Conservation (phyloP, 148 eudicot species). For the Vaccinium vitisidaea region DNA sequence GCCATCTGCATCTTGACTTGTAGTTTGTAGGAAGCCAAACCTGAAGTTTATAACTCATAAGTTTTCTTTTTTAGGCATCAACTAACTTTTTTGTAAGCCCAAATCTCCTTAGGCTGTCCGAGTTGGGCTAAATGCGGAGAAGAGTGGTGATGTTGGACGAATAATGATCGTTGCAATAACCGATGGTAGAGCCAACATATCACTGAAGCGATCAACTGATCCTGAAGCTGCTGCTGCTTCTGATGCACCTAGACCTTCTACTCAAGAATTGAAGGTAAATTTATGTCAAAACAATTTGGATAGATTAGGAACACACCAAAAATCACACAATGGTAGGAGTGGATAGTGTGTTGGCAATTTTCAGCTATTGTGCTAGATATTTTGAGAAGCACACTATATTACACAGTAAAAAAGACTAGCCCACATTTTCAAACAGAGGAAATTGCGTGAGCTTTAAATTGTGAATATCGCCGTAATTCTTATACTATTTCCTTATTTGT, state of each 20-base stretch:
- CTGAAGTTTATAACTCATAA: neutral
- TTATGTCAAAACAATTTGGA: neutral
- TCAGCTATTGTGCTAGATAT: no score
- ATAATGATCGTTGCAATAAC: conserved; percentile 94
- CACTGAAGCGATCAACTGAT: conserved; percentile 88
- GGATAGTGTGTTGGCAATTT: neutral
- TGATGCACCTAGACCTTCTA: conserved; percentile 73
- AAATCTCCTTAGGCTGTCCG: conserved; percentile 69
- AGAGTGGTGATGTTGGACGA: conserved; percentile 96
- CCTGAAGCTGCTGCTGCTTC: conserved; percentile 65
- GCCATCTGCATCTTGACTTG: neutral
- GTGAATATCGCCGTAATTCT: neutral
- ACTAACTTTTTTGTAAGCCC: neutral
- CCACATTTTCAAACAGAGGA: neutral
- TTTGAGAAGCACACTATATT: neutral
- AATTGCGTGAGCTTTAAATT: neutral
- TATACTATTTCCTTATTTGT: neutral
- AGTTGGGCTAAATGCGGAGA: conserved; percentile 93
- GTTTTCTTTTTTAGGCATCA: neutral
- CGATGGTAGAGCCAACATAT: conserved; percentile 96
- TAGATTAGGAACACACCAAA: neutral
- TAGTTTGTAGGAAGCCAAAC: neutral
- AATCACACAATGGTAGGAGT: neutral
- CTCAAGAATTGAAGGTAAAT: conserved; percentile 77
- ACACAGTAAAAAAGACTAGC: neutral